Evolutionary conservation across 2,329 filamentous ascomycete genomes (phyloP).

Genomic region (Hypoxylon sp.): DNA sequence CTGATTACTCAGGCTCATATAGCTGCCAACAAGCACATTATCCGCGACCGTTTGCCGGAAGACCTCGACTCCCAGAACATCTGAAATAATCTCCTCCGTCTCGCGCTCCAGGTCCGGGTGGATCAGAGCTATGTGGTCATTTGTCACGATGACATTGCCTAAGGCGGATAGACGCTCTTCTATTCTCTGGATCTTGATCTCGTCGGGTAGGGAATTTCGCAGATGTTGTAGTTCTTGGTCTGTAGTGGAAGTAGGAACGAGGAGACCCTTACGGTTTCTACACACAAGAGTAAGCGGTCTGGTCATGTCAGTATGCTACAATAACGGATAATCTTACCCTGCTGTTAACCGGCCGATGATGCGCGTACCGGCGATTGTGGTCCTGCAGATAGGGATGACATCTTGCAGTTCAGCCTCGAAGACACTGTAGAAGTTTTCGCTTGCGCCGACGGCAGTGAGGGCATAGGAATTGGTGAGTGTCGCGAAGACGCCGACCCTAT

Average conservation of each 20-base stretch:
- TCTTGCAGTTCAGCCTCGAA: constrained; percentile 99
- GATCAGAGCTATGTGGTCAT: constrained; percentile 96
- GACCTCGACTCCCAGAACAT: constrained; percentile 90
- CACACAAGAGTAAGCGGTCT: constrained; percentile 3
- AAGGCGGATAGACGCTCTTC: constrained; percentile 96
- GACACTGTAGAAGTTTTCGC: constrained; percentile 99
- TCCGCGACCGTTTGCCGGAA: constrained; percentile 96
- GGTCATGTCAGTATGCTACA: too few relatives aligned
- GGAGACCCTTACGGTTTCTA: constrained; percentile 94
- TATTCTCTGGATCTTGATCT: constrained; percentile 95
- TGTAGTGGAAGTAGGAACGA: constrained; percentile 95
- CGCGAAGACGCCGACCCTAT: constrained; percentile 93
- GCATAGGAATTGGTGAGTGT: constrained; percentile 98
- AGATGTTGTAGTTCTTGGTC: constrained; percentile 99
- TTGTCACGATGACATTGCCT: constrained; percentile 95
- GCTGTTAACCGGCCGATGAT: constrained; percentile 97
- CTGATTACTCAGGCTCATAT: constrained; percentile 97
- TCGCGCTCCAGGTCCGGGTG: constrained; percentile 98
- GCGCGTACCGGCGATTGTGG: constrained; percentile 94
- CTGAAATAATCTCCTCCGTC: constrained; percentile 98
- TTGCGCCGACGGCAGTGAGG: constrained; percentile 92
- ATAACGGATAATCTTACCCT: constrained; percentile 73
- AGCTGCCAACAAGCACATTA: constrained; percentile 95
- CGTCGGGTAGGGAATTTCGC: constrained; percentile 92
- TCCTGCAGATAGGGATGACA: constrained; percentile 95